Evolutionary conservation across 2,329 filamentous ascomycete species (phyloP).

Genomic region (Mycosphaerella sp.): DNA sequence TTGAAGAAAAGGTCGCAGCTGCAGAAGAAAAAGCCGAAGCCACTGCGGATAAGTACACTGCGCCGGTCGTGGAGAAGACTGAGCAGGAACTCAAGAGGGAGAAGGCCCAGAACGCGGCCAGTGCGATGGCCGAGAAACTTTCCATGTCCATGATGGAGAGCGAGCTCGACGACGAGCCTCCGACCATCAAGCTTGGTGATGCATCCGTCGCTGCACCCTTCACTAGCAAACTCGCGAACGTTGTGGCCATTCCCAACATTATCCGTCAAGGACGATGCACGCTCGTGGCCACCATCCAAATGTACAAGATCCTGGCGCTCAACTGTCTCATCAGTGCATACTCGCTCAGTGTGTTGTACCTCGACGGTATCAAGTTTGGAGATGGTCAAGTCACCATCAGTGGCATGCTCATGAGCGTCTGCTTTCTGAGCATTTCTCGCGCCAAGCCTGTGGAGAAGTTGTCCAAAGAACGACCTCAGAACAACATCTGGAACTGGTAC

Average conservation of each 20-base stretch:
- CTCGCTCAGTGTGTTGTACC: slow-evolving; percentile 89
- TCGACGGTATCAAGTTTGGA: slow-evolving; percentile 98
- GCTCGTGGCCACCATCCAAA: slow-evolving; percentile 95
- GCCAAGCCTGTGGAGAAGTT: slow-evolving; percentile 92
- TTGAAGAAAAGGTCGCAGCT: slow-evolving; percentile 42
- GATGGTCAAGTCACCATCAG: slow-evolving; percentile 98
- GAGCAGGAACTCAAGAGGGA: slow-evolving; percentile 49
- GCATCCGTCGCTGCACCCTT: slow-evolving; percentile 96
- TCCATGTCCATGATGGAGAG: slow-evolving; percentile 82
- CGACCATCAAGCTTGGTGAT: slow-evolving; percentile 93
- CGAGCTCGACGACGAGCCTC: slow-evolving; percentile 82
- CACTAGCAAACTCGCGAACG: slow-evolving; percentile 94
- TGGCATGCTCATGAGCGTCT: slow-evolving; percentile 99
- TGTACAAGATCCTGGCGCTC: slow-evolving; percentile 96
- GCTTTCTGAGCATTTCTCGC: slow-evolving; percentile 97
- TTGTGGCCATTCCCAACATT: slow-evolving; percentile 95
- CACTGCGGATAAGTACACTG: slow-evolving; percentile 23
- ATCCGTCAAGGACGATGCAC: slow-evolving; percentile 97
- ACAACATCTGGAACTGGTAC: slow-evolving; percentile 98
- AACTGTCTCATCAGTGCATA: slow-evolving; percentile 98
- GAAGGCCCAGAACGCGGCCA: slow-evolving; percentile 62
- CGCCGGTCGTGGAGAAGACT: slow-evolving; percentile 28
- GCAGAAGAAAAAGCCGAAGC: slow-evolving; percentile 36
- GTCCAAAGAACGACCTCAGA: slow-evolving; percentile 94
- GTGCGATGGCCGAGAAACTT: slow-evolving; percentile 77